Evolutionary conservation across 2,329 filamentous ascomycete species (phyloP).

Genomic region (Botrytis galanthina): DNA sequence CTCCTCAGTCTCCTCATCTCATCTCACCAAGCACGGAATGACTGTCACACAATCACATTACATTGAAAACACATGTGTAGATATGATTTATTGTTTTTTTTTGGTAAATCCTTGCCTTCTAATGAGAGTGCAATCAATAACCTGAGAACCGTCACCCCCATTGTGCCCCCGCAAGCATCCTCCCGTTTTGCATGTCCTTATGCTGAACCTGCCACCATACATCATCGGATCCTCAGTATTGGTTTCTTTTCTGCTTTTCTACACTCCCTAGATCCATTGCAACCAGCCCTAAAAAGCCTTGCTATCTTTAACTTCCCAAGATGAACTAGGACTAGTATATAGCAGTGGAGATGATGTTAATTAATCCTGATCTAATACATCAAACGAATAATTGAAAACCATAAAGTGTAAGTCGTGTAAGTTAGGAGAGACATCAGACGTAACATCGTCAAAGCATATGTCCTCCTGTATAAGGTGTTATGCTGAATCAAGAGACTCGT

Average conservation of each 20-base stretch:
- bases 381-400: slow-evolving; percentile 30
- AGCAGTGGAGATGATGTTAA: slow-evolving; percentile 29
- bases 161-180: background rate
- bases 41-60: background rate
- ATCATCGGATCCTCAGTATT: background rate
- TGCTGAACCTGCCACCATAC: slow-evolving; percentile 11
- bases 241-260: background rate
- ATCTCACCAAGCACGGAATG: background rate
- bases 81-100: slow-evolving; percentile 5
- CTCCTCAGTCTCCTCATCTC: background rate
- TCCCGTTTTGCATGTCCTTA: background rate
- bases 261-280: background rate
- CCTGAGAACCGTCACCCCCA: background rate
- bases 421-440: slow-evolving; percentile 37
- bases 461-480: slow-evolving; percentile 28
- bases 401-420: slow-evolving; percentile 31
- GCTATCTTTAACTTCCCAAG: slow-evolving; percentile 13
- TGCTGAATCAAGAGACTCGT: slow-evolving; percentile 30
- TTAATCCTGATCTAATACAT: slow-evolving; percentile 37
- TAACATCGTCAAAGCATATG: slow-evolving; percentile 38
- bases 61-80: background rate
- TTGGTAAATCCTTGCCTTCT: background rate
- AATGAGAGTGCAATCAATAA: background rate
- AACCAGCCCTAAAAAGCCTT: slow-evolving; percentile 12
- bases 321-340: slow-evolving; percentile 20